A percentile compares a stretch with the other conserved stretches of the same genome.
phyloP scores from a whole-genome alignment of 768 basidiomycete species.

The Collybiopsis confluens region DNA sequence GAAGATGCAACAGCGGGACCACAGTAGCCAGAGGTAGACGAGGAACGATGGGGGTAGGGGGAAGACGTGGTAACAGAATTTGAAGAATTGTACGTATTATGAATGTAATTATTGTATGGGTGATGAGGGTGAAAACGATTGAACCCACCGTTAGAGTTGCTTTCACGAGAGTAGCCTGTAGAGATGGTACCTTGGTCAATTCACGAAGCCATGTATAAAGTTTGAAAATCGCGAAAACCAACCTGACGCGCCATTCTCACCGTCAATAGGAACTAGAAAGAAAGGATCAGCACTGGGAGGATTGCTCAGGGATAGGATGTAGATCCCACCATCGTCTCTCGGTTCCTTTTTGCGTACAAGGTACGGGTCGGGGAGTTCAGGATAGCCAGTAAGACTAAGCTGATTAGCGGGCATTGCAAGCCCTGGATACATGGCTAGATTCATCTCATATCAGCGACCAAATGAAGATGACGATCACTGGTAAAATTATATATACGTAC shows the following conservation, averaged over 20 bases:
- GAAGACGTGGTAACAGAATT: background rate
- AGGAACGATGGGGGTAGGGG: background rate
- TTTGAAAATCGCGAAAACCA: background rate
- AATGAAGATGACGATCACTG: background rate
- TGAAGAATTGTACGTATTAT: slow-evolving; percentile 5
- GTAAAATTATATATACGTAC: slow-evolving; percentile 1
- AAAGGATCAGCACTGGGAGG: background rate
- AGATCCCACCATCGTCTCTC: background rate
- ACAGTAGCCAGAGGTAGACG: background rate
- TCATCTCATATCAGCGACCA: background rate
- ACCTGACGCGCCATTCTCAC: background rate
- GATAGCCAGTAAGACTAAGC: background rate
- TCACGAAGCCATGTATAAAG: background rate
- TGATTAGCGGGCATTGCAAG: background rate
- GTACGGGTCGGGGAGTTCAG: slow-evolving; percentile 5
- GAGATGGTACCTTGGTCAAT: background rate
- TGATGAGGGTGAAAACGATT: slow-evolving; percentile 6
- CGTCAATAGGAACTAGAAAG: background rate
- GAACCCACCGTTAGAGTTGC: slow-evolving; percentile 4
- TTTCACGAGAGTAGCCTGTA: background rate
- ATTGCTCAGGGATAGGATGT: background rate
- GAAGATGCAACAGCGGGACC: background rate
- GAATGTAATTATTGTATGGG: slow-evolving; percentile 4
- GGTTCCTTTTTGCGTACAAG: slow-evolving; percentile 4
- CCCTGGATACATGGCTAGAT: slow-evolving; percentile 2